Evolutionary conservation across 352 stramenopile species (phyloP), one percentile per base, ranked within the genome.

Genomic region (Phytopythium litorale): DNA sequence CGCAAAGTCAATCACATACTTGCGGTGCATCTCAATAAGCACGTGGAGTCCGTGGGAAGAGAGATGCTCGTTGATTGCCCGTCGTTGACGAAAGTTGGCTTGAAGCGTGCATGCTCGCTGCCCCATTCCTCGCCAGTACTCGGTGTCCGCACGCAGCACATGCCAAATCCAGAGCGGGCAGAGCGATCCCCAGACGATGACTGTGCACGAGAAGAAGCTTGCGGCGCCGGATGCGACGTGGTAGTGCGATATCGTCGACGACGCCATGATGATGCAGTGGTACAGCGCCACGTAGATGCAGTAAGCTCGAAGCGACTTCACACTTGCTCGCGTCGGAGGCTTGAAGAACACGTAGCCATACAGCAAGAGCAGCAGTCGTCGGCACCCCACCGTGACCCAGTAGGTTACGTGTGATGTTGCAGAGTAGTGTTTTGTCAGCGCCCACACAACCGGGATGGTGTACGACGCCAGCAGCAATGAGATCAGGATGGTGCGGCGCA

Each of bases 151-250:
- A 32, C 28, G 28, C 28, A 32, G 28, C 28, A 32, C 28, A 7
- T 32, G 28, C 28, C 28, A 32, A 7, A 32, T 32, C 28, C 28
- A 32, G 28, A 32, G 28, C 28, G 28, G 28, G 21, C 74, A 70
- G 13, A 84, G 70, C 51, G 83, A 68, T 21, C 52, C 74, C 81
- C 69, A 91, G 28, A 79, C 80, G 7, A 84, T 70, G 25, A 78
- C 49, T 4, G 73, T 77, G 23, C 55, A 68, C 21, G 70, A 23
- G 0, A 50, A 50, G 18, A 42, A 42, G 4, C 13, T 16, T 42
- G 35, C 35, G 13, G 35, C 35, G 11, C 6, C 2, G 35, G 35
- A 42, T 16, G 13, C 19, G 16, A 49, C 42, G 18, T 49, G 16
- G 12, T 49, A 49, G 42, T 49, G n/a, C 42, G 18, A 25, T 8